Conservation (phyloP, 2,329 filamentous ascomycete genomes). For the Whalleya microplaca region DNA sequence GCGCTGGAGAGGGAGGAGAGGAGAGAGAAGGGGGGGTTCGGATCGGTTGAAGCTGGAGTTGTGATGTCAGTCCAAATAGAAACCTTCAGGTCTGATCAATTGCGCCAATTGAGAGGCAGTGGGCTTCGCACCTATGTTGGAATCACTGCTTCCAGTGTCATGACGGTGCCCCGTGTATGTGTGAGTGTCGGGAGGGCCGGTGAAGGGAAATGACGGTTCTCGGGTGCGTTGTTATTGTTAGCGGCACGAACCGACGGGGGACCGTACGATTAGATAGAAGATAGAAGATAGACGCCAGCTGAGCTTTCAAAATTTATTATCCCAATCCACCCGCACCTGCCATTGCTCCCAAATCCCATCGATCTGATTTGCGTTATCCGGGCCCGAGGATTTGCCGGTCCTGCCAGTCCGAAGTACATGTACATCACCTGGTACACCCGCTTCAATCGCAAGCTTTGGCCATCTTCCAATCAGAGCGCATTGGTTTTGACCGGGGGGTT, state of each 20-base stretch:
- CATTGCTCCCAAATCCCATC: slow-evolving; percentile 15
- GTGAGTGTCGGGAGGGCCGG: too few species aligned
- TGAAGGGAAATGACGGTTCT: too few species aligned
- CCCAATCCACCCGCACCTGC: neutral
- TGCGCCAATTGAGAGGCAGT: neutral
- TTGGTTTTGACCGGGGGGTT: too few species aligned
- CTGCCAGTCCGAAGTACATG: too few species aligned
- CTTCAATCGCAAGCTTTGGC: slow-evolving; percentile 1
- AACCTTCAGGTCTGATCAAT: neutral
- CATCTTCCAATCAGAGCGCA: too few species aligned
- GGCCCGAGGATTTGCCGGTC: slow-evolving; percentile 19
- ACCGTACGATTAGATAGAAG: too few species aligned
- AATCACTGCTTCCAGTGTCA: too few species aligned
- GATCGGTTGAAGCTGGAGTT: neutral
- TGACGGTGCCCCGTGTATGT: too few species aligned
- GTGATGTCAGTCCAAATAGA: neutral
- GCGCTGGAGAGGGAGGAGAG: too few species aligned
- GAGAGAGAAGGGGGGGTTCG: neutral
- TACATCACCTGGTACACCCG: neutral
- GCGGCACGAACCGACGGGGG: too few species aligned
- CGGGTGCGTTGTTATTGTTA: too few species aligned
- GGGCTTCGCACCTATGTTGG: too few species aligned
- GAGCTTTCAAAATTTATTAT: slow-evolving; percentile 2
- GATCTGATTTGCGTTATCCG: slow-evolving; percentile 19
- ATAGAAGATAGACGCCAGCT: neutral